Evolutionary conservation across 2,329 filamentous ascomycete species (phyloP).

Genomic region (Colletotrichum lini): DNA sequence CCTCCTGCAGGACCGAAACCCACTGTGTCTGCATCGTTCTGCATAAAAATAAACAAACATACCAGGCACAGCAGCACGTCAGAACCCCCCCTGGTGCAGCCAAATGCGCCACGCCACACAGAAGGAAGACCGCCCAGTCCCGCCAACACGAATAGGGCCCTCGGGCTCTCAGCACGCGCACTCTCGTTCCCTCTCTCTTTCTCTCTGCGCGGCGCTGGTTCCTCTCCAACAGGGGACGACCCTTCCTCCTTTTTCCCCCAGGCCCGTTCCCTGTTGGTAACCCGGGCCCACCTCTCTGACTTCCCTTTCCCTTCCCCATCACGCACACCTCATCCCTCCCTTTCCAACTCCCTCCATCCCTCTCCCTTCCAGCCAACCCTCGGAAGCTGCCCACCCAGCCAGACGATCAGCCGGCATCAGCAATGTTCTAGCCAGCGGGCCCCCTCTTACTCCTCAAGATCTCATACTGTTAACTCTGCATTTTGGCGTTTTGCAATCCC

Average conservation of each 20-base stretch:
- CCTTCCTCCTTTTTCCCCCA: constrained; percentile 39
- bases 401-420: constrained; percentile 23
- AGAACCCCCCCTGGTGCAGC: constrained; percentile 22
- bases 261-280: constrained; percentile 35
- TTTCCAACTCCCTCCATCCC: constrained; percentile 39
- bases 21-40: constrained; percentile 38
- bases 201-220: background rate
- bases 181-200: no score
- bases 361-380: constrained; percentile 25
- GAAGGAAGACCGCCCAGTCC: constrained; percentile 14
- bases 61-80: constrained; percentile 27
- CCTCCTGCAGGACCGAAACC: constrained; percentile 10
- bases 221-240: constrained; percentile 28
- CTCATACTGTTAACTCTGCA: constrained; percentile 15
- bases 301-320: constrained; percentile 35
- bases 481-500: constrained; percentile 21
- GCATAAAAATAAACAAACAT: constrained; percentile 26
- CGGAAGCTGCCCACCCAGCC: constrained; percentile 20
- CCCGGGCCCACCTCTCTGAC: constrained; percentile 24
- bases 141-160: constrained; percentile 23
- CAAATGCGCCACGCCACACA: constrained; percentile 24
- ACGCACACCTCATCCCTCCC: constrained; percentile 38
- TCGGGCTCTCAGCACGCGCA: background rate
- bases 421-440: constrained; percentile 38
- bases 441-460: constrained; percentile 22